Conservation (phyloP, 352 stramenopile genomes). For the Phytopythium montanum region DNA sequence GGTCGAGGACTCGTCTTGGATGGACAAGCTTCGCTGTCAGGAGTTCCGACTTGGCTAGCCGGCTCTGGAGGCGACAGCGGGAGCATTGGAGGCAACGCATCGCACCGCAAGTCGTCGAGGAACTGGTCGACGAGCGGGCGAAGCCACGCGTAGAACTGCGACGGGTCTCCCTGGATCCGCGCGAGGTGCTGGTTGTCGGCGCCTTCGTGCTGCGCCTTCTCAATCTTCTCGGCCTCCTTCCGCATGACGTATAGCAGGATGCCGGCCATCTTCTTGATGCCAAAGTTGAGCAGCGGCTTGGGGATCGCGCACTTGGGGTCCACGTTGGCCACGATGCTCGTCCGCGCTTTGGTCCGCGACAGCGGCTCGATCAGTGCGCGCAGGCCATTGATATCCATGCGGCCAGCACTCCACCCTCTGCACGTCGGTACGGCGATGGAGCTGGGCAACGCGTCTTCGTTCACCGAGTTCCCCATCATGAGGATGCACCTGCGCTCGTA, state of each 20-base stretch:
- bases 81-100: constrained; percentile 30
- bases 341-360: constrained; percentile 53
- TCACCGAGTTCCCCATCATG: constrained; percentile 55
- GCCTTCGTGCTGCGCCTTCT: constrained; percentile 47
- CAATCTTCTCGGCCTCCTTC: constrained; percentile 78
- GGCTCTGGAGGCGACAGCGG: constrained; percentile 7
- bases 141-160: constrained; percentile 76
- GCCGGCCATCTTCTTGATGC: constrained; percentile 80
- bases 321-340: constrained; percentile 77
- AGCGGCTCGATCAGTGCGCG: constrained; percentile 74
- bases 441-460: constrained; percentile 24
- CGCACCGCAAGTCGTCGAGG: constrained; percentile 44
- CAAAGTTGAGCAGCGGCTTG: constrained; percentile 70
- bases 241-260: constrained; percentile 73
- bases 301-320: constrained; percentile 77
- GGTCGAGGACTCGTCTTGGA: constrained; percentile 12
- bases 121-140: constrained; percentile 60
- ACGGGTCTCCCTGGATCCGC: constrained; percentile 63
- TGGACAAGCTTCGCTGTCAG: not conserved
- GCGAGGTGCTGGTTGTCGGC: constrained; percentile 48
- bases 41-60: not conserved
- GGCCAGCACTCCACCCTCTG: constrained; percentile 68
- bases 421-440: constrained; percentile 43
- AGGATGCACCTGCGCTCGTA: constrained; percentile 75
- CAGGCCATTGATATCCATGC: constrained; percentile 71